Conservation (phyloP, 2,329 filamentous ascomycete species). For the Diplodia sapinea region DNA sequence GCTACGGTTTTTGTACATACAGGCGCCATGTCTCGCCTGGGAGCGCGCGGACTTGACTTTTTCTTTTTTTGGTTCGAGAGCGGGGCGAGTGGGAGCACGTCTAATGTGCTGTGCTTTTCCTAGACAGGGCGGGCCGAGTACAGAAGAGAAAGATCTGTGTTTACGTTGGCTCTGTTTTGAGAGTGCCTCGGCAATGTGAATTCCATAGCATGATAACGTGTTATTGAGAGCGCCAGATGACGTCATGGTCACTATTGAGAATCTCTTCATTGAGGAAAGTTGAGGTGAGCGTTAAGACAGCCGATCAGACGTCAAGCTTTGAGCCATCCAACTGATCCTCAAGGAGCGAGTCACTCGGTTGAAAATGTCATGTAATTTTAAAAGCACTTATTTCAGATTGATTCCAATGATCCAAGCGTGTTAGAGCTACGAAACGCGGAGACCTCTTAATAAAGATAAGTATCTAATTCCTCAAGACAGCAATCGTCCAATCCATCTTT, state of each 20-base stretch:
- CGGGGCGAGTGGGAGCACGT: not conserved
- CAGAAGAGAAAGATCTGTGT: not conserved
- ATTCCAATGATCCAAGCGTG: no score
- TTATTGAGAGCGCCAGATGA: not conserved
- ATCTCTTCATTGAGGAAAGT: not conserved
- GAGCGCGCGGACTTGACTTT: not conserved
- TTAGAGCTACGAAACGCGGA: no score
- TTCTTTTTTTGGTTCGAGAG: not conserved
- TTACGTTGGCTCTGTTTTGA: not conserved
- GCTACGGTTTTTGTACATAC: not conserved
- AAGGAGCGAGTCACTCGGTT: no score
- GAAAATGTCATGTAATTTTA: no score
- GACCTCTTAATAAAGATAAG: no score
- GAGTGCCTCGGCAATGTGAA: not conserved
- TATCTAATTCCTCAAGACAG: not conserved
- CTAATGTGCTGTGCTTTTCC: not conserved
- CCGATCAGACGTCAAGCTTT: no score
- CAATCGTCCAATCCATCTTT: not conserved
- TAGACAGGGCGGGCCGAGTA: not conserved
- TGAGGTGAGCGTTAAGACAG: not conserved
- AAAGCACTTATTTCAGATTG: no score
- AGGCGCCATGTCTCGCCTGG: not conserved
- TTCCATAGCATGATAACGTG: not conserved
- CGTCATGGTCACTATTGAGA: not conserved
- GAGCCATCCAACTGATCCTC: no score